Percentiles rank a stretch among this genome's conserved stretches.
Conservation (phyloP, 2,329 filamentous ascomycete genomes). For the Phoma sp. region DNA sequence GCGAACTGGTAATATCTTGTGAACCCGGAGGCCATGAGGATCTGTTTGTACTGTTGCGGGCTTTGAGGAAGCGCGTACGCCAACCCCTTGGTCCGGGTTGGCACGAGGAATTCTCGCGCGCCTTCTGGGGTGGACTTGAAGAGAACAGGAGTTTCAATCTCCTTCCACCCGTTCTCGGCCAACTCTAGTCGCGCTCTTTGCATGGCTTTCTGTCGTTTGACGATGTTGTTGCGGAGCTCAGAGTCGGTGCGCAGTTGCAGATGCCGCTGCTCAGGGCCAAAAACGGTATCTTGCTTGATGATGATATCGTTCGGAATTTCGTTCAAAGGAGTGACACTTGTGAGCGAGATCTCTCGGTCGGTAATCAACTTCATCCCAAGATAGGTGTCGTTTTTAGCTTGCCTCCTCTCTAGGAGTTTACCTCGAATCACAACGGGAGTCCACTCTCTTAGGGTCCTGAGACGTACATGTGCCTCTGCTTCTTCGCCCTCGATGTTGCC, state of each 20-base stretch:
- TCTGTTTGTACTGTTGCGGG: constrained; percentile 98
- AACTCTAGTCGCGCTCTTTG: constrained; percentile 64
- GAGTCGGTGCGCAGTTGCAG: constrained; percentile 81
- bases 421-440: constrained; percentile 65
- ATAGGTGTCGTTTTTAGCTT: constrained; percentile 42
- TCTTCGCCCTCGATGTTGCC: constrained; percentile 37
- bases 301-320: constrained; percentile 78
- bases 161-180: constrained; percentile 65
- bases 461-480: constrained; percentile 40
- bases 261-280: constrained; percentile 78
- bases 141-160: constrained; percentile 90
- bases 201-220: constrained; percentile 70
- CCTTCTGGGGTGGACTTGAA: constrained; percentile 99
- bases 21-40: constrained; percentile 91
- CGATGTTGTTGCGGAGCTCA: constrained; percentile 71
- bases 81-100: constrained; percentile 75
- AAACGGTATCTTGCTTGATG: constrained; percentile 75
- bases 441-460: constrained; percentile 57
- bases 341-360: constrained; percentile 67
- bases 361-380: constrained; percentile 44
- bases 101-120: constrained; percentile 92
- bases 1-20: constrained; percentile 90
- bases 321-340: constrained; percentile 72
- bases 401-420: constrained; percentile 53
- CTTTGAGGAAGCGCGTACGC: constrained; percentile 95